Evolutionary conservation across 2,329 filamentous ascomycete species (phyloP).

Genomic region (Arachnomyces sp.): DNA sequence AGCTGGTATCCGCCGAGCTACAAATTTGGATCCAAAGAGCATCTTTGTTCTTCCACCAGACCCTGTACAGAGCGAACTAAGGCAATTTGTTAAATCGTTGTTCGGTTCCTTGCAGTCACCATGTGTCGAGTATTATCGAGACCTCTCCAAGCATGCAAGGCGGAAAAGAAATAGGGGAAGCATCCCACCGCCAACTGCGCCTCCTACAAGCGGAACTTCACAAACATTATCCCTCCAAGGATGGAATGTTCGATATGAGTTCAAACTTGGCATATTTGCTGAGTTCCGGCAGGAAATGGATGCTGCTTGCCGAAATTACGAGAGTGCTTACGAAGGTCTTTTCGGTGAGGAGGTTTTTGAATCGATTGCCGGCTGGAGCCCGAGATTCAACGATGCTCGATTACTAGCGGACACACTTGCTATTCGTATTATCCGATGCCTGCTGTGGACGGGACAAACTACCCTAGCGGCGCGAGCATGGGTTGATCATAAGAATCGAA

Average conservation of each 20-base stretch:
- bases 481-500: conserved; percentile 66
- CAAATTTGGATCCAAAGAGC: conserved; percentile 72
- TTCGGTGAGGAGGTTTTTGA: conserved; percentile 80
- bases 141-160: conserved; percentile 83
- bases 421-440: conserved; percentile 71
- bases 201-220: conserved; percentile 75
- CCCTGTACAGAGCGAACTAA: conserved; percentile 62
- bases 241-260: conserved; percentile 92
- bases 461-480: conserved; percentile 73
- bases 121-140: conserved; percentile 83
- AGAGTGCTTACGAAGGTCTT: conserved; percentile 76
- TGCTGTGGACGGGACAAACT: conserved; percentile 73
- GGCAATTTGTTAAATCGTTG: conserved; percentile 65
- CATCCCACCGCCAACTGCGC: conserved; percentile 71
- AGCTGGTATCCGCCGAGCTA: conserved; percentile 68
- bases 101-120: conserved; percentile 65
- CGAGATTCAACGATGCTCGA: conserved; percentile 89
- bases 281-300: conserved; percentile 94
- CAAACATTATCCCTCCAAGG: conserved; percentile 76
- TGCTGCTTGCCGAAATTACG: conserved; percentile 74
- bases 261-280: conserved; percentile 83
- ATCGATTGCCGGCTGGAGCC: conserved; percentile 80
- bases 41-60: conserved; percentile 78
- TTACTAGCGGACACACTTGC: conserved; percentile 73
- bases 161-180: conserved; percentile 77